Conservation (phyloP, 1,284 basidiomycete species). For the Ustilago cynodontis region DNA sequence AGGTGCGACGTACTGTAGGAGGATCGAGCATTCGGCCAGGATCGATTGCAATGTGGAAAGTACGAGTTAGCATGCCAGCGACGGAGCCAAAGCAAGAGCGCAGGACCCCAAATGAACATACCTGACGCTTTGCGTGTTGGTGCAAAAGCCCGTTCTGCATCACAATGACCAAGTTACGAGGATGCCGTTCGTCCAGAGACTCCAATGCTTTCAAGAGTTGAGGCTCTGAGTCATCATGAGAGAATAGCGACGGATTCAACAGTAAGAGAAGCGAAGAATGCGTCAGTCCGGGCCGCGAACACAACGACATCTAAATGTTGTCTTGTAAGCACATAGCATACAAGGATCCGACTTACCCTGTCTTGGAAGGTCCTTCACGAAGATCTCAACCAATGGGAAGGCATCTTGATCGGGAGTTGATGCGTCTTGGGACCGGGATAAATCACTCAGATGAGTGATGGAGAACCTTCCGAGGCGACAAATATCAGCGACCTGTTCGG, state of each 20-base stretch:
- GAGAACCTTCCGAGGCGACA: not conserved
- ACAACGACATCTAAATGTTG: not conserved
- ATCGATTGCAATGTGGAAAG: not conserved
- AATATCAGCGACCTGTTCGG: not conserved
- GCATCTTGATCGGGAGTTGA: not conserved
- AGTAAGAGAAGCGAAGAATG: not conserved
- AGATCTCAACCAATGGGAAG: not conserved
- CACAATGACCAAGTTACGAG: conserved; percentile 40
- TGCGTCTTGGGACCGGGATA: not conserved
- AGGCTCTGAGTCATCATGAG: conserved; percentile 12
- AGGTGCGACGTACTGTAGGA: conserved; percentile 19
- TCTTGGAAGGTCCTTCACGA: not conserved
- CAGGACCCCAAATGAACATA: no score
- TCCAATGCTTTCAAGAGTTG: conserved; percentile 20
- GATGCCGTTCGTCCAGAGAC: conserved; percentile 25
- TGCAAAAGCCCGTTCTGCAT: not conserved
- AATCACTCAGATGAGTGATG: not conserved
- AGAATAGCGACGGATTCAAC: not conserved
- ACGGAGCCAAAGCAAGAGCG: not conserved
- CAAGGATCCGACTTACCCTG: not conserved
- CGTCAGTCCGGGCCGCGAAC: not conserved
- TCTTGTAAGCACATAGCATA: not conserved
- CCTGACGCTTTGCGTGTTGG: conserved; percentile 41
- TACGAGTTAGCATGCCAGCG: not conserved
- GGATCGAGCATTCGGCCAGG: not conserved